A percentile compares a stretch with the other conserved stretches of the same genome.
Evolutionary conservation across 805 yeast species (phyloP).

Genomic region (Hanseniaspora meyeri): DNA sequence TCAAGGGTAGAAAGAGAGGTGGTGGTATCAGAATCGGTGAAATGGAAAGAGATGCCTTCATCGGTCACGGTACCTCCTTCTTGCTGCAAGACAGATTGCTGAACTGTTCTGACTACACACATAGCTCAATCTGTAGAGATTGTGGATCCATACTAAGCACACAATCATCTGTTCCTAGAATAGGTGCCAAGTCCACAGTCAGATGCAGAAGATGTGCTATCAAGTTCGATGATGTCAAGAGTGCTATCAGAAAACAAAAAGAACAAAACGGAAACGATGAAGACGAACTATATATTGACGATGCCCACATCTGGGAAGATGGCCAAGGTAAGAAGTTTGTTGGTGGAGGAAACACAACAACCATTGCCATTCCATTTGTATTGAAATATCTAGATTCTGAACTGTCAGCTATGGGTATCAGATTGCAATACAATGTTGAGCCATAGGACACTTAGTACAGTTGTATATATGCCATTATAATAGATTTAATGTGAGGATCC

Average conservation of each 20-base stretch:
- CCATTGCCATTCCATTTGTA: conserved; percentile 93
- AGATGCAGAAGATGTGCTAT: conserved; percentile 88
- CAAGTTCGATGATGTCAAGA: conserved; percentile 46
- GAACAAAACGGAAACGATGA: conserved; percentile 20
- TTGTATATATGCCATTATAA: not conserved
- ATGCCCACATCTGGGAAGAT: conserved; percentile 87
- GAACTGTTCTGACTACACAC: conserved; percentile 92
- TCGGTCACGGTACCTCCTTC: conserved; percentile 96
- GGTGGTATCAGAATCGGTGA: conserved; percentile 99
- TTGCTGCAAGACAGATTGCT: conserved; percentile 85
- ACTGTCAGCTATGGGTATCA: conserved; percentile 94
- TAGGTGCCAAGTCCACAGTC: conserved; percentile 64
- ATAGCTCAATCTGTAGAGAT: conserved; percentile 74
- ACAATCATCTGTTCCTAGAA: conserved; percentile 79
- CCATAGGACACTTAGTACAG: conserved; percentile 32
- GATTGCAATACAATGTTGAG: conserved; percentile 75
- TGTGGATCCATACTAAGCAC: conserved; percentile 90
- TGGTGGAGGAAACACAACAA: conserved; percentile 89
- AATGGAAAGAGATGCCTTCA: conserved; percentile 98
- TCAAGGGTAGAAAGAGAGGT: conserved; percentile 94
- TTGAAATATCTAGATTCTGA: conserved; percentile 90
- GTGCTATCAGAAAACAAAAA: conserved; percentile 27
- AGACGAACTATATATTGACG: conserved; percentile 38
- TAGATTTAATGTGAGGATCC: not conserved
- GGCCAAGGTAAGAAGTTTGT: conserved; percentile 84